Conservation (phyloP, 2,329 filamentous ascomycete species). For the Alternaria angustiovoidea region DNA sequence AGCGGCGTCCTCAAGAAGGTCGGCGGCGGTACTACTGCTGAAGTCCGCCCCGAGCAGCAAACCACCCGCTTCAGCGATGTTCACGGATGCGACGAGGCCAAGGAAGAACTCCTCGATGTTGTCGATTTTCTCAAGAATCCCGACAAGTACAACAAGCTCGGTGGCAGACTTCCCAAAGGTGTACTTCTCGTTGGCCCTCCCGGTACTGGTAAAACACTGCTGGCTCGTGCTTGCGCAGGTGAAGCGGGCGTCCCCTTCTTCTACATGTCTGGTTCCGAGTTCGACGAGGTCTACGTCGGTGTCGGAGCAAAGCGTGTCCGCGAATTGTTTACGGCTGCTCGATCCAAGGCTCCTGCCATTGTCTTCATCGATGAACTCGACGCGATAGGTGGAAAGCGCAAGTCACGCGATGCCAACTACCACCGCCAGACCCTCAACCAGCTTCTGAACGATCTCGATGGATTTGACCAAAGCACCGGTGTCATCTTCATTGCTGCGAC, state of each 20-base stretch:
- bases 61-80: slow-evolving; percentile 92
- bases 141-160: slow-evolving; percentile 89
- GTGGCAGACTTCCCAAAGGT: slow-evolving; percentile 96
- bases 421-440: slow-evolving; percentile 98
- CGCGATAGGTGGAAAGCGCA: slow-evolving; percentile 92
- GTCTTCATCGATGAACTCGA: slow-evolving; percentile 96
- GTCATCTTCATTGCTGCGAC: slow-evolving; percentile 97
- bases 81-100: slow-evolving; percentile 96
- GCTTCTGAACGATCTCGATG: slow-evolving; percentile 93
- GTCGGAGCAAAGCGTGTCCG: slow-evolving; percentile 96
- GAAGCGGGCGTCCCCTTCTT: slow-evolving; percentile 99
- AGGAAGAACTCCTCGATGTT: slow-evolving; percentile 95
- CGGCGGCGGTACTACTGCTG: slow-evolving; percentile 73
- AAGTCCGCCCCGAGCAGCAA: slow-evolving; percentile 92
- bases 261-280: slow-evolving; percentile 99
- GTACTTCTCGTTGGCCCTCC: slow-evolving; percentile 94
- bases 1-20: slow-evolving; percentile 82
- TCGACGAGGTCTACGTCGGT: slow-evolving; percentile 97
- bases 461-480: slow-evolving; percentile 92
- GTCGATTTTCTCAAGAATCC: slow-evolving; percentile 96
- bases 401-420: slow-evolving; percentile 91
- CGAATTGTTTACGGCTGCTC: slow-evolving; percentile 85
- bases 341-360: slow-evolving; percentile 86
- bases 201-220: slow-evolving; percentile 95
- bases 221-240: slow-evolving; percentile 93